These are phyloP conservation scores for Solanum acaule DNA, from an alignment of 257 asterid species.

Conservation along the genomic window DNA sequence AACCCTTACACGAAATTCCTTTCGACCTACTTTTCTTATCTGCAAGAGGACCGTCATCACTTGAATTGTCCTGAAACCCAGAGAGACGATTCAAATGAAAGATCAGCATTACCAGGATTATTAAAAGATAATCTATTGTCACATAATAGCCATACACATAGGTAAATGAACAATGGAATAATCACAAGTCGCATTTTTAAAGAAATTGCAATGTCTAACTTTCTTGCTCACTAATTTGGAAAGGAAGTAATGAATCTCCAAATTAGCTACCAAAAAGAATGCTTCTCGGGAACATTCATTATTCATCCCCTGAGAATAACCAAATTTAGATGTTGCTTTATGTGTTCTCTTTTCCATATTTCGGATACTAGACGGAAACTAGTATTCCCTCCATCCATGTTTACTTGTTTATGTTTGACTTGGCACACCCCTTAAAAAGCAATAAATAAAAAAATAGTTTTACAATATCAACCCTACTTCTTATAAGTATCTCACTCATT, in stretches of 20 bases:
- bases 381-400: not conserved
- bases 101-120: not conserved
- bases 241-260: not conserved
- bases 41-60: slow-evolving; percentile 20
- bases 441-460: not conserved
- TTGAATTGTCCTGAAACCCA: slow-evolving; percentile 51
- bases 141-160: slow-evolving; percentile 2
- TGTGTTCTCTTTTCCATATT: not conserved
- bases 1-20: slow-evolving; percentile 55
- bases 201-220: not conserved
- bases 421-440: not conserved
- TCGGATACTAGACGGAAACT: not conserved
- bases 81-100: slow-evolving; percentile 10
- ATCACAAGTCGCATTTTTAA: not conserved
- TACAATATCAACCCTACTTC: not conserved
- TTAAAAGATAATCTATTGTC: slow-evolving; percentile 6
- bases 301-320: not conserved
- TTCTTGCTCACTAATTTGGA: not conserved
- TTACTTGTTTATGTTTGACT: not conserved
- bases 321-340: not conserved
- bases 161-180: not conserved
- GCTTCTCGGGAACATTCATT: not conserved
- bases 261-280: not conserved
- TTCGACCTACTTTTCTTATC: slow-evolving; percentile 43
- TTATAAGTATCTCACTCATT: not conserved